These are phyloP conservation scores for Anastatica hierochuntica DNA, from an alignment of 345 rosid genomes.

Conservation along the genomic window DNA sequence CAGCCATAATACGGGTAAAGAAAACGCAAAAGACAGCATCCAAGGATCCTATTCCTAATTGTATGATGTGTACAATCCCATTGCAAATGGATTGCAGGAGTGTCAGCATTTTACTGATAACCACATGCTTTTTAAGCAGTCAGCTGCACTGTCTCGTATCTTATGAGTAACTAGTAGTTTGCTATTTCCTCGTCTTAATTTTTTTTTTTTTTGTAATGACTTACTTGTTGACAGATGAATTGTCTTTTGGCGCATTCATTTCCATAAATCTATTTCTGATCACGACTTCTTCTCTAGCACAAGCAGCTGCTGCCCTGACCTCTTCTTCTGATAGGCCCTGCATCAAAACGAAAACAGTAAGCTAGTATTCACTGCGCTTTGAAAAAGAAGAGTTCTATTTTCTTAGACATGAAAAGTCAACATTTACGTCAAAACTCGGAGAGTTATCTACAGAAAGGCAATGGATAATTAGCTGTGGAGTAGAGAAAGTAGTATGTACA, in stretches of 20 bases:
- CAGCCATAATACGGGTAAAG: background rate
- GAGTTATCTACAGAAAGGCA: slow-evolving; percentile 5
- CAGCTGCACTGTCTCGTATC: background rate
- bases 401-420: slow-evolving; percentile 1
- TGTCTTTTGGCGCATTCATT: slow-evolving; percentile 95
- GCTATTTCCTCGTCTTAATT: background rate
- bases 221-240: slow-evolving; percentile 93
- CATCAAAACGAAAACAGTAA: slow-evolving; percentile 21
- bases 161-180: slow-evolving; percentile 4
- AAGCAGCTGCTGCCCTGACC: slow-evolving; percentile 81
- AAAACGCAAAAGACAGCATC: slow-evolving; percentile 11
- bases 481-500: too few species aligned
- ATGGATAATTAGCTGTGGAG: background rate
- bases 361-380: too few species aligned
- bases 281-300: slow-evolving; percentile 97
- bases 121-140: slow-evolving; percentile 2
- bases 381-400: background rate
- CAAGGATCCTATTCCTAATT: slow-evolving; percentile 7
- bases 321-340: slow-evolving; percentile 99
- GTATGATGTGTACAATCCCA: background rate
- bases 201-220: slow-evolving; percentile 22
- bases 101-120: slow-evolving; percentile 7
- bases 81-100: background rate
- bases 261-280: slow-evolving; percentile 87
- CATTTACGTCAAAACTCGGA: background rate